phyloP scores from a whole-genome alignment of 331 rosid genomes.

The Rosa hybrid region DNA sequence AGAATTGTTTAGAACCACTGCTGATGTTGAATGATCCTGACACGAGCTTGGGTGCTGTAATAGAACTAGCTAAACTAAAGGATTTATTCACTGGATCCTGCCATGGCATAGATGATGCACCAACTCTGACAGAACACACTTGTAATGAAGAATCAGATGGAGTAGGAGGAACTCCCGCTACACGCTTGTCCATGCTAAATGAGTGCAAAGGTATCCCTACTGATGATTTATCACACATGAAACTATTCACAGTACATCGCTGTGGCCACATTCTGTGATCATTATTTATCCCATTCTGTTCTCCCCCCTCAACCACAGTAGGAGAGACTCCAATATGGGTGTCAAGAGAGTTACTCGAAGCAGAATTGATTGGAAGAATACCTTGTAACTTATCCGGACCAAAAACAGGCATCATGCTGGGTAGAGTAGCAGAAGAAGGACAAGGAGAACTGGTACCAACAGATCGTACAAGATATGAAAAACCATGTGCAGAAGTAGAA shows the following conservation, averaged over 20 bases:
- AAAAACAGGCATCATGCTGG: too few species aligned
- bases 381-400: too few species aligned
- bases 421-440: too few species aligned
- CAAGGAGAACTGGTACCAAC: too few species aligned
- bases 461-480: too few species aligned
- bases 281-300: too few species aligned
- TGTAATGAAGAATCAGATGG: constrained; percentile 80
- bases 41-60: constrained; percentile 84
- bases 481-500: too few species aligned
- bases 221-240: constrained; percentile 75
- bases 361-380: too few species aligned
- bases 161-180: constrained; percentile 65
- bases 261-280: constrained; percentile 56
- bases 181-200: constrained; percentile 79
- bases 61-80: constrained; percentile 84
- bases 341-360: too few species aligned
- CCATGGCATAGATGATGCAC: constrained; percentile 94
- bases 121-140: constrained; percentile 66
- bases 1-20: constrained; percentile 88
- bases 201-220: constrained; percentile 96
- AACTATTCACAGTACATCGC: constrained; percentile 70
- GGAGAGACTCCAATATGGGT: too few species aligned
- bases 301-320: too few species aligned
- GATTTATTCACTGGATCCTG: constrained; percentile 82
- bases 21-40: constrained; percentile 78